Conservation (phyloP, 139 green algal species). For the Closterium sp. region DNA sequence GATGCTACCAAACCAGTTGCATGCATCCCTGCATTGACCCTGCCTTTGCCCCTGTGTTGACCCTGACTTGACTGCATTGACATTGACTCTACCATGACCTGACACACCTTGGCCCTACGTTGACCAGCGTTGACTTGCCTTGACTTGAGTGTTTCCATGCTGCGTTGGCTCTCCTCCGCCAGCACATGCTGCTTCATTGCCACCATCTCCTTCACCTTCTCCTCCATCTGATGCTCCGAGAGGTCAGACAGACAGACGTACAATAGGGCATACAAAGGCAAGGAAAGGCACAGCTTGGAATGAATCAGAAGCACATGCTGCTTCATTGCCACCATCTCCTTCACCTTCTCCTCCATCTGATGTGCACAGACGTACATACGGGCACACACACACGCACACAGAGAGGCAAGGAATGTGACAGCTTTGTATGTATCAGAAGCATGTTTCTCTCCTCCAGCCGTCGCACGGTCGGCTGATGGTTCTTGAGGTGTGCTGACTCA, state of each 20-base stretch:
- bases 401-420: background rate
- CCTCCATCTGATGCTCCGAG: constrained; percentile 36
- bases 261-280: too few relatives aligned
- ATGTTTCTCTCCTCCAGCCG: constrained; percentile 39
- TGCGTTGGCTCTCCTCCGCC: constrained; percentile 47
- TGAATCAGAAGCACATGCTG: constrained; percentile 20
- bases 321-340: constrained; percentile 53
- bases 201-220: constrained; percentile 57
- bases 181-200: constrained; percentile 51
- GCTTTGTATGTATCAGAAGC: background rate
- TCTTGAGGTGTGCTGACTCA: too few relatives aligned
- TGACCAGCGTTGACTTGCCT: constrained; percentile 21
- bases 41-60: too few relatives aligned
- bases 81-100: too few relatives aligned
- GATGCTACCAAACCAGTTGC: background rate
- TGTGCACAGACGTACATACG: background rate
- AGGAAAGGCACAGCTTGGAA: too few relatives aligned
- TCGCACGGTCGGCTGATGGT: too few relatives aligned
- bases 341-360: constrained; percentile 57
- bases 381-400: background rate
- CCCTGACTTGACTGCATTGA: too few relatives aligned
- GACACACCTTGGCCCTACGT: background rate
- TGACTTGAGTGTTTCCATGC: constrained; percentile 42
- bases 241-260: too few relatives aligned
- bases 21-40: too few relatives aligned